Evolutionary conservation across 768 basidiomycete species (phyloP).

Genomic region (Xerocomellus intermedius): DNA sequence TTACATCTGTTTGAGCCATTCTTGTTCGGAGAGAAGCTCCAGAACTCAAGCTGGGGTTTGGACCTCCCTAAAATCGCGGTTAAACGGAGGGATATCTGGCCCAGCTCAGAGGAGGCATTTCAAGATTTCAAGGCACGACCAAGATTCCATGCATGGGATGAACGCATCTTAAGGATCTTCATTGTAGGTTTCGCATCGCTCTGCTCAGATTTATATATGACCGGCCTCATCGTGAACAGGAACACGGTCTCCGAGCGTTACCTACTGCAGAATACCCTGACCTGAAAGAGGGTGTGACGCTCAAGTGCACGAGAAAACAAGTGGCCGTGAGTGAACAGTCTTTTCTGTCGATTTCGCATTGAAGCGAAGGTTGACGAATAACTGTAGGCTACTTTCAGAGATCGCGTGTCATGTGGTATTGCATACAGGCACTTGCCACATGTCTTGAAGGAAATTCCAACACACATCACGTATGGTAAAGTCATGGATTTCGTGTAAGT

Average conservation of each 20-base stretch:
- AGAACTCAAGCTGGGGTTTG: neutral
- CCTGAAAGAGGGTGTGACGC: neutral
- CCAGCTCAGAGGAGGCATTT: neutral
- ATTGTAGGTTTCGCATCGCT: neutral
- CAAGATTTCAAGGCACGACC: neutral
- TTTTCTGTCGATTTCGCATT: too few species aligned
- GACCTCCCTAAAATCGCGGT: neutral
- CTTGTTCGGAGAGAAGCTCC: neutral
- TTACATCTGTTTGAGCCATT: constrained; percentile 4
- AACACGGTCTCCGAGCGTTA: constrained; percentile 6
- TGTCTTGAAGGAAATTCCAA: neutral
- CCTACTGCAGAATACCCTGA: constrained; percentile 5
- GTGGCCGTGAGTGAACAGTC: neutral
- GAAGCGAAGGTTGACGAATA: too few species aligned
- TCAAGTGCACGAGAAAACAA: constrained; percentile 2
- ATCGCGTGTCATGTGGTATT: neutral
- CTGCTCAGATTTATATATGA: neutral
- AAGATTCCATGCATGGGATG: neutral
- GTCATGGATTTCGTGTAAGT: neutral
- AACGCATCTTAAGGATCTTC: neutral
- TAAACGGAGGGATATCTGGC: neutral
- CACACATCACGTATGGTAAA: constrained; percentile 2
- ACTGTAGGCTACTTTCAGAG: neutral
- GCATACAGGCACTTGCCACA: neutral
- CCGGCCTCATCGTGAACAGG: neutral